Base-by-base conservation (phyloP, 805 yeast genomes). In the Nakazawaea wyomingensis region DNA sequence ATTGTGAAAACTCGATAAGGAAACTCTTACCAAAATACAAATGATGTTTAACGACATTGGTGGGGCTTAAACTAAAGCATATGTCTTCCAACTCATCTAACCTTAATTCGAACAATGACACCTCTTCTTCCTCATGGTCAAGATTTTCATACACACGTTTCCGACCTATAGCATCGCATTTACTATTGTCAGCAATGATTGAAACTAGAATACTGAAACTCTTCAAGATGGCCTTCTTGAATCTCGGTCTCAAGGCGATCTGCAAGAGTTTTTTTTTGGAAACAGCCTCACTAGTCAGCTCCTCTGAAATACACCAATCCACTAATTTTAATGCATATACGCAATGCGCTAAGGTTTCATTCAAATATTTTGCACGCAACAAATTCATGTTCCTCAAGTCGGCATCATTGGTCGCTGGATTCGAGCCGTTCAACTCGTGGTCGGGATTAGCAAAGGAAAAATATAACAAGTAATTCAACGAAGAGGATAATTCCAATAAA, bases 201-300 rank as follows among this genome's bases (percentile, higher is more conserved):
- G 35, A 18, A 4, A 29, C 19, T 10, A 43, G 13, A 20, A 37
- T 22, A 9, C 27, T 18, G 11, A 39, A 6, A 10, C 22, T 20
- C 13, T 34, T 37, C 42, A 43, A 37, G 11, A 37, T 21, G n/a
- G 21, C n/a, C 18, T 34, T 37, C 34, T 43, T 43, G 11, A 37
- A 16, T 7, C 35, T 26, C 9, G 41, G 37, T 29, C 40, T 26
- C 8, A 29, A 17, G 3, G 29, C 20, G 16, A 43, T 32, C 17
- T 27, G 41, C 29, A 27, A 37, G n/a, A 27, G 14, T 14, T 33
- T 37, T 21, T 41, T 36, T n/a, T 37, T 32, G 13, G 18, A 9
- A 24, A 30, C 24, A 11, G 16, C 27, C 22, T 36, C 37, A 18
- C 21, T 28, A 5, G 32, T 11, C 13, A 16, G 9, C 21, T 37